Evolutionary conservation across 495 filamentous ascomycete species (phyloP), one percentile per base, ranked within the genome.

Genomic region (Patellaria atrata): DNA sequence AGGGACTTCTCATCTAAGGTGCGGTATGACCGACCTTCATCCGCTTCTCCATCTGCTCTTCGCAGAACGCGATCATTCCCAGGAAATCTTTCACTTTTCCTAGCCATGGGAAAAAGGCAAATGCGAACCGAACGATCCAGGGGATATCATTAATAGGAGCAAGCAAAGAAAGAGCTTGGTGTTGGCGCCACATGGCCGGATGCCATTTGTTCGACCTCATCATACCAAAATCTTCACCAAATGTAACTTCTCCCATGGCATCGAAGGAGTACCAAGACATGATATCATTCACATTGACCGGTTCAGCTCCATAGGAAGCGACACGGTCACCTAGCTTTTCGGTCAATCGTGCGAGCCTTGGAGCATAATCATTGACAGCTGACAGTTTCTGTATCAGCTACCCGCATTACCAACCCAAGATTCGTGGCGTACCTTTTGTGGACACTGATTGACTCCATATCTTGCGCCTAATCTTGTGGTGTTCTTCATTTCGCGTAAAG

Each of bases 211-310:
- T 28, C 2, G 35, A 28, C 6, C 16, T 18, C 33, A 42, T 15
- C 21, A 42, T 28, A 13, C 25, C 34, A 18, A 42, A 42, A 29
- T 37, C 33, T 11, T 42, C 33, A 12, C 25, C 34, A 25, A 42
- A 42, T 11, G 19, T 10, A 4, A 42, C 17, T 10, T 42, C 34
- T 13, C 39, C 39, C 39, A 42, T 42, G 15, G 34, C 20, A 17
- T 42, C 39, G 23, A 39, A 42, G 10, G 39, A 27, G 20, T 37
- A 42, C 39, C 39, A 42, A 3, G 19, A 16, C 33, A 42, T 36
- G 5, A 42, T 19, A n/a, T 42, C 39, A 5, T 35, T 40, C 4
- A 45, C 41, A 12, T 35, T 22, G 3, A 37, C 16, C 11, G 23
- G 18, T 2, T 25, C 16, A 17, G 14, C 13, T 2, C 22, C 22